A percentile compares a stretch with the other conserved stretches of the same genome.
Evolutionary conservation across 73 alveolate genomes (phyloP).

Genomic region (Uronychia binucleata): DNA sequence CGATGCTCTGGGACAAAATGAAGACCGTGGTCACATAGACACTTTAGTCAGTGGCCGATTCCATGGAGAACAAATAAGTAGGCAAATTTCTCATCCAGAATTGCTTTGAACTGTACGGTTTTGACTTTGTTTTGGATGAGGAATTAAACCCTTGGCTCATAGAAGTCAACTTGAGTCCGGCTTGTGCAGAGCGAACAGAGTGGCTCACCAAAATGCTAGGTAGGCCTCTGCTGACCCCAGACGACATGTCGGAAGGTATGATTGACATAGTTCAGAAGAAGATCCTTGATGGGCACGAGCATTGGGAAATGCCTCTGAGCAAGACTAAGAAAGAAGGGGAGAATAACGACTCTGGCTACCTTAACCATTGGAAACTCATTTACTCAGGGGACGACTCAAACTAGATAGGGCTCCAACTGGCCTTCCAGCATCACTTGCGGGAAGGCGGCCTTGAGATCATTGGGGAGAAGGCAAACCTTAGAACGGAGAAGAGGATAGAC

Average conservation of each 20-base stretch:
- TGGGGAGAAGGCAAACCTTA: constrained; percentile 53
- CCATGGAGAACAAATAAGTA: neutral
- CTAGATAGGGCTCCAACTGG: neutral
- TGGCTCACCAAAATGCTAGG: constrained; percentile 65
- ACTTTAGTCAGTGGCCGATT: constrained; percentile 23
- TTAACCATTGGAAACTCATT: too few relatives aligned
- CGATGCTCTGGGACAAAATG: constrained; percentile 45
- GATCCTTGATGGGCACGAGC: neutral
- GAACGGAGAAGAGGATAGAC: constrained; percentile 60
- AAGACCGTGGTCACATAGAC: constrained; percentile 45
- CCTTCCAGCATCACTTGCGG: neutral
- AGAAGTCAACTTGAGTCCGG: constrained; percentile 81
- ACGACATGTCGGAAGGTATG: constrained; percentile 72
- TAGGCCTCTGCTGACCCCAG: too few relatives aligned
- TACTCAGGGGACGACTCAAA: neutral
- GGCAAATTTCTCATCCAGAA: constrained; percentile 34
- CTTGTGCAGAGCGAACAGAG: constrained; percentile 79
- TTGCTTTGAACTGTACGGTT: constrained; percentile 81
- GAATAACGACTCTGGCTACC: too few relatives aligned
- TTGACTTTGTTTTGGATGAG: constrained; percentile 71
- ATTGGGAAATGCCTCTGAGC: neutral
- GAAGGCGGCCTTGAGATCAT: constrained; percentile 35
- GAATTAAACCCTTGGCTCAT: constrained; percentile 70
- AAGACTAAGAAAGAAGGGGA: neutral
- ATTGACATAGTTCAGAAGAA: constrained; percentile 51